phyloP scores from a whole-genome alignment of 345 rosid species.

The Citrus medica region DNA sequence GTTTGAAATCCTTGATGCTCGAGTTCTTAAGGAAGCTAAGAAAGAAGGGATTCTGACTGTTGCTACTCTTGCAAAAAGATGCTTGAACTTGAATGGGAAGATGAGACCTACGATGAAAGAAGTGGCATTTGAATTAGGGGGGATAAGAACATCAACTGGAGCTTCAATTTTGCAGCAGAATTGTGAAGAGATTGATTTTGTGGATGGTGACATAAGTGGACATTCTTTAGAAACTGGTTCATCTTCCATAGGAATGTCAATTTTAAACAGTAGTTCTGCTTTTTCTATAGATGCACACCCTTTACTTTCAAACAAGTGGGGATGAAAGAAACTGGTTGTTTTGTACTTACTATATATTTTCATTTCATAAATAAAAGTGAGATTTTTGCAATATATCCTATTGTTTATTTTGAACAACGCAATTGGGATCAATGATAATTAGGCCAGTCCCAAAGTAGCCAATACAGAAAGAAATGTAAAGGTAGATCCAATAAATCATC shows the following conservation, averaged over 20 bases:
- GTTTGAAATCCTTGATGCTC: slow-evolving; percentile 11
- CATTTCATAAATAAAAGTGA: too few species aligned
- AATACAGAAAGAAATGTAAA: too few species aligned
- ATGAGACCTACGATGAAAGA: slow-evolving; percentile 12
- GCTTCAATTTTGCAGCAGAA: background rate
- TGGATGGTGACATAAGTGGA: background rate
- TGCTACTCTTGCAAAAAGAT: slow-evolving; percentile 10
- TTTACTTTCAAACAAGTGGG: background rate
- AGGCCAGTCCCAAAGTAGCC: too few species aligned
- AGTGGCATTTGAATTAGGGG: slow-evolving; percentile 12
- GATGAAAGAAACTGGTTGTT: too few species aligned
- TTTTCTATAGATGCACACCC: background rate
- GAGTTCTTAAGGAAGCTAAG: slow-evolving; percentile 6
- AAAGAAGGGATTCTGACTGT: background rate
- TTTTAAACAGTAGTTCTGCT: background rate
- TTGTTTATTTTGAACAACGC: too few species aligned
- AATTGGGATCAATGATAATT: too few species aligned
- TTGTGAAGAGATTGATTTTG: background rate
- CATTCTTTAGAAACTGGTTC: background rate
- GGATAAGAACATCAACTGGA: background rate
- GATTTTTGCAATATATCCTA: too few species aligned
- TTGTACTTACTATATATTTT: too few species aligned
- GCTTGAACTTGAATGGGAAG: background rate
- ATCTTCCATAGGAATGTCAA: background rate
- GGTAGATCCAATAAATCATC: too few species aligned